A percentile compares a stretch with the other conserved stretches of the same genome.
Evolutionary conservation across 192 early-diverging fungal genomes (phyloP).

Genomic region (Podila epigama): DNA sequence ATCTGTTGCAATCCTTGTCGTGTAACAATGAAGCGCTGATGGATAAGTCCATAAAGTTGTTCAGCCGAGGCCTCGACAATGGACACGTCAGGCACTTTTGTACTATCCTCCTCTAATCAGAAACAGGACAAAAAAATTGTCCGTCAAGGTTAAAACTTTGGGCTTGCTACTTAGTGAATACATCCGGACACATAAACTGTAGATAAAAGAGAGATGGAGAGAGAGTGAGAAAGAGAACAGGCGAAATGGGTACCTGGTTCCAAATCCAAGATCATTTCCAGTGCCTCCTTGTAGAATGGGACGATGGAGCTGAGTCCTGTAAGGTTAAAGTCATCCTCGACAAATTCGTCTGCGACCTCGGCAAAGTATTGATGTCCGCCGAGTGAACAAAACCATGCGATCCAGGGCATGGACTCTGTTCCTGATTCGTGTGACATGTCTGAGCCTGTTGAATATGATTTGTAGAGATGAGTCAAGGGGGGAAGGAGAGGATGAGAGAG

Average conservation of each 20-base stretch:
- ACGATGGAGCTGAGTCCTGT: constrained; percentile 87
- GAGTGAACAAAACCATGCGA: constrained; percentile 79
- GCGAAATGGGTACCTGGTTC: constrained; percentile 60
- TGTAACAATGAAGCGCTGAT: constrained; percentile 92
- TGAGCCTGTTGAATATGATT: constrained; percentile 36
- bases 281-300: constrained; percentile 87
- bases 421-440: constrained; percentile 57
- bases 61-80: constrained; percentile 88
- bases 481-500: not conserved
- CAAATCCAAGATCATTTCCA: constrained; percentile 95
- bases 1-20: constrained; percentile 86
- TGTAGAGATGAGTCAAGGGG: not conserved
- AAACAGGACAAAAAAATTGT: not conserved
- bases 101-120: constrained; percentile 56
- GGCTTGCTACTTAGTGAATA: too few relatives aligned
- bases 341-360: constrained; percentile 80
- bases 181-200: too few relatives aligned
- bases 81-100: constrained; percentile 73
- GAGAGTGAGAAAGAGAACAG: constrained; percentile 1
- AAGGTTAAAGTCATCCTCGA: constrained; percentile 98
- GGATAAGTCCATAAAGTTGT: constrained; percentile 93
- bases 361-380: constrained; percentile 81
- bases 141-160: too few relatives aligned
- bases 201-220: not conserved
- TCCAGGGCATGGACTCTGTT: constrained; percentile 71